phyloP scores from a whole-genome alignment of 352 stramenopile genomes.

The Pythium pyrilobum region DNA sequence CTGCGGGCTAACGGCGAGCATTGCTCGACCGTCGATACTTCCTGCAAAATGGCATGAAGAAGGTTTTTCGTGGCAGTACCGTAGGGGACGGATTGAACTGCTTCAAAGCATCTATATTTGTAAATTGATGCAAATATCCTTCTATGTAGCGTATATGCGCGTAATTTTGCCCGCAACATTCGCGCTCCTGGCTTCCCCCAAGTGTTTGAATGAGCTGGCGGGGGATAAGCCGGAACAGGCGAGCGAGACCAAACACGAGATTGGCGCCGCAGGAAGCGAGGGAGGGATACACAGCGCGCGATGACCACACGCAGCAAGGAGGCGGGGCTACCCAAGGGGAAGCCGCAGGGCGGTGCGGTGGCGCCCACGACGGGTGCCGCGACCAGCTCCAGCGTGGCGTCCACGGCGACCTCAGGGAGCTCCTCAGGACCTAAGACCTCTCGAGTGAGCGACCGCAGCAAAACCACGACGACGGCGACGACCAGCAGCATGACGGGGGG shows the following conservation, averaged over 20 bases:
- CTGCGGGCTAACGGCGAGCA: constrained; percentile 15
- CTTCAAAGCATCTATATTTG: not conserved
- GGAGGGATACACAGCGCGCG: not conserved
- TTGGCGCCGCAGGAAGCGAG: not conserved
- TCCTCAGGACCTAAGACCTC: not conserved
- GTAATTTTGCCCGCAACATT: constrained; percentile 1
- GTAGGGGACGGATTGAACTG: no score
- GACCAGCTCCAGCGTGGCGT: not conserved
- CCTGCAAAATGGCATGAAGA: no score
- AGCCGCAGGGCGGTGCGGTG: not conserved
- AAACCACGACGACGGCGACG: not conserved
- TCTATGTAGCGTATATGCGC: not conserved
- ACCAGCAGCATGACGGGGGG: not conserved
- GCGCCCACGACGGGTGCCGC: not conserved
- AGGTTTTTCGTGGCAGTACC: not conserved
- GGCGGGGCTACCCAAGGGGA: not conserved
- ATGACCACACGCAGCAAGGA: constrained; percentile 11
- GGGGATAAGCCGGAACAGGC: not conserved
- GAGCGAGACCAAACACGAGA: no score
- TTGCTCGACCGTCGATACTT: not conserved
- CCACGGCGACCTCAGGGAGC: not conserved
- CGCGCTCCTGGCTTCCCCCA: not conserved
- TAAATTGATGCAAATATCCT: not conserved
- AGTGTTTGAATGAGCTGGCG: constrained; percentile 5
- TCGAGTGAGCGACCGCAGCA: not conserved